Base-by-base conservation (phyloP, 2,329 filamentous ascomycete species). In the Hysterium pulicare region DNA sequence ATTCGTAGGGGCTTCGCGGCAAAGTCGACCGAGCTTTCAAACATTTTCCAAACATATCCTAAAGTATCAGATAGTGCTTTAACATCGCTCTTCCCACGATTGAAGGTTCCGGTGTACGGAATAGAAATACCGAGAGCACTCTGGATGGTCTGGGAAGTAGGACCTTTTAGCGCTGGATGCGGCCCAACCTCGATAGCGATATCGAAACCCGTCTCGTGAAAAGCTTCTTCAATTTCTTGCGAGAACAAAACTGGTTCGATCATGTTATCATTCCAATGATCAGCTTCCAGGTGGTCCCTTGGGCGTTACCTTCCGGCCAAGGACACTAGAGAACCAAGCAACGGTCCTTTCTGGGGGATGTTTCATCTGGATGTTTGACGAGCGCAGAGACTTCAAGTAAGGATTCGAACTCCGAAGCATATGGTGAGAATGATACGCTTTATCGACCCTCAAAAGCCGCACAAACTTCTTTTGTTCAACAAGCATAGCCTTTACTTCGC, bases 221-320 rank as follows among this genome's bases (percentile, higher is more conserved):
- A 9, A 0, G 64, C 46, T 15, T 38, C 21, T 13, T 45, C 39
- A 0, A 73, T 33, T 1, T 71, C 72, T 35, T 72, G 62, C 7
- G 58, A 53, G 44, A 75, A 75, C 1, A 71, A 47, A 0, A 75
- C 72, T 2, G 72, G 58, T 8, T 61, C 51, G 2, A 61, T 48
- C 69, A 75, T 68, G 47, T 75, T 75, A 22, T 69, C 59, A 1
- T 43, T 54, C 72, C 72, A 75, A 53, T 74, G 74, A 0, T 34
- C 8, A 28, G 7, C 13, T 7, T 28, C 24, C 24, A 28, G n/a
- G n/a, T n/a, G n/a, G n/a, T n/a, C n/a, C n/a, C n/a, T n/a, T n/a
- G n/a, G n/a, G n/a, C n/a, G n/a, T n/a, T n/a, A n/a, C n/a, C n/a
- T n/a, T n/a, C n/a, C n/a, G n/a, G n/a, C n/a, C n/a, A n/a, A n/a